These are phyloP conservation scores for Candida sanyaensis DNA, from an alignment of 1,139 yeast genomes.

Conservation along the genomic window DNA sequence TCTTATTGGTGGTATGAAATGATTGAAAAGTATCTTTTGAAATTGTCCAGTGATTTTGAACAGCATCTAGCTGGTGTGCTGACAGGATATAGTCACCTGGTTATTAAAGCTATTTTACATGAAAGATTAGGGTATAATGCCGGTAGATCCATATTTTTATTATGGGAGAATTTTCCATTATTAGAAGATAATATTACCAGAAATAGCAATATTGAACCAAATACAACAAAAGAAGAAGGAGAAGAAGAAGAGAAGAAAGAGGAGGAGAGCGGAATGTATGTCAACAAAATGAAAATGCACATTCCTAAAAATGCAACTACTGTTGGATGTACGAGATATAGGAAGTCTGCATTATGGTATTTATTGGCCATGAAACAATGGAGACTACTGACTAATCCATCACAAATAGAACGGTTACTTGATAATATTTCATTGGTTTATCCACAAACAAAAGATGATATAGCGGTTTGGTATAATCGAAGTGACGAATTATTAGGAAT, in stretches of 20 bases:
- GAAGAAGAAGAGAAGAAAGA: slow-evolving; percentile 19
- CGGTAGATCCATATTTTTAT: slow-evolving; percentile 30
- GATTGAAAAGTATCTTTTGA: slow-evolving; percentile 46
- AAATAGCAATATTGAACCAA: background rate
- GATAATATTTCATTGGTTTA: slow-evolving; percentile 27
- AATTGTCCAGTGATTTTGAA: slow-evolving; percentile 41
- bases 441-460: slow-evolving; percentile 17
- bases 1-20: slow-evolving; percentile 53
- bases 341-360: slow-evolving; percentile 82
- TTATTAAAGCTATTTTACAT: slow-evolving; percentile 41
- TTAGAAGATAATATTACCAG: slow-evolving; percentile 15
- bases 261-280: slow-evolving; percentile 32
- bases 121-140: slow-evolving; percentile 43
- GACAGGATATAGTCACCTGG: slow-evolving; percentile 2
- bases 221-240: slow-evolving; percentile 12
- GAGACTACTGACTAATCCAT: slow-evolving; percentile 34
- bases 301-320: slow-evolving; percentile 37
- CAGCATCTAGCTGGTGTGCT: slow-evolving; percentile 28
- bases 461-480: slow-evolving; percentile 39
- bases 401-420: slow-evolving; percentile 27
- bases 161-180: slow-evolving; percentile 17
- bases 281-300: slow-evolving; percentile 40
- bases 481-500: slow-evolving; percentile 32
- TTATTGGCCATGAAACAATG: slow-evolving; percentile 77
- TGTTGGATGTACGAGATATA: slow-evolving; percentile 56